phyloP scores from a whole-genome alignment of 2,329 filamentous ascomycete genomes.

The Beauveria brongniartii region DNA sequence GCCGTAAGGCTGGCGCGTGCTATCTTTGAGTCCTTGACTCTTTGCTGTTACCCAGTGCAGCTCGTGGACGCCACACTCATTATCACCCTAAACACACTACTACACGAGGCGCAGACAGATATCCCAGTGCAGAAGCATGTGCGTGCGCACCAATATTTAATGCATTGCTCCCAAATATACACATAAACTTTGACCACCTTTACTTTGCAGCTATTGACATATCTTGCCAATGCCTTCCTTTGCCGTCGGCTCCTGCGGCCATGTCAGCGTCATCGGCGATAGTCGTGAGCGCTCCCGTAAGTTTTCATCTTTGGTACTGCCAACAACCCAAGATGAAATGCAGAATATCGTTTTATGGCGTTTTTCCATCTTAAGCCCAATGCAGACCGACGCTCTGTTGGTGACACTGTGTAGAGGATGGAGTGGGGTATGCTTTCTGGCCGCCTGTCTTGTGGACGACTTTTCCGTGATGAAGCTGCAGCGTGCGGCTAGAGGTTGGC shows the following conservation, averaged over 20 bases:
- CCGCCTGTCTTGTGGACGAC: too few species aligned
- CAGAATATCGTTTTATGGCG: too few species aligned
- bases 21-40: too few species aligned
- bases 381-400: not conserved
- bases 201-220: too few species aligned
- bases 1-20: not conserved
- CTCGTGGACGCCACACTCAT: not conserved
- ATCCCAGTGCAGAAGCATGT: not conserved
- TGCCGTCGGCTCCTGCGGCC: not conserved
- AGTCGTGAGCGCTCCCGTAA: not conserved
- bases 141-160: not conserved
- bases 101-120: not conserved
- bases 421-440: too few species aligned
- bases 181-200: too few species aligned
- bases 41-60: not conserved
- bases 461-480: too few species aligned
- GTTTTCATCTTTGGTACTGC: not conserved
- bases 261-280: not conserved
- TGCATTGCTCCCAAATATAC: not conserved
- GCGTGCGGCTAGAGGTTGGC: not conserved
- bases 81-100: not conserved
- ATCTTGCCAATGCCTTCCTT: not conserved
- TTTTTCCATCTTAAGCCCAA: not conserved
- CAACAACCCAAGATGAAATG: not conserved
- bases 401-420: too few species aligned